phyloP scores from a whole-genome alignment of 257 asterid genomes.

The Leonotis leonurus region DNA sequence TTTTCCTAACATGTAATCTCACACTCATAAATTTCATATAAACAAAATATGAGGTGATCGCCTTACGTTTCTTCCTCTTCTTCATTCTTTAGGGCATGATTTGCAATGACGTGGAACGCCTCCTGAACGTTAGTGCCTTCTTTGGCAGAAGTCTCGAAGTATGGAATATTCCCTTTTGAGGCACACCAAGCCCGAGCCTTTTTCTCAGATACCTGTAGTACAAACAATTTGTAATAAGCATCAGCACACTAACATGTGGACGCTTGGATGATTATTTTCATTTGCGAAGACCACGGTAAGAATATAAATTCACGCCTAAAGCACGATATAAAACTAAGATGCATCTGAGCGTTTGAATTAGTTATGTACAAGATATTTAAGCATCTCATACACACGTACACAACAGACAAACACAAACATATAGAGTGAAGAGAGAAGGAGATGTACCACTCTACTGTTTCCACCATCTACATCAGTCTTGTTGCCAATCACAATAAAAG shows the following conservation, averaged over 20 bases:
- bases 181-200: slow-evolving; percentile 99
- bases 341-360: too few relatives aligned
- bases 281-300: too few relatives aligned
- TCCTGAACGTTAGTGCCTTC: slow-evolving; percentile 91
- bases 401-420: neutral
- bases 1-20: neutral
- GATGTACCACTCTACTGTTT: slow-evolving; percentile 80
- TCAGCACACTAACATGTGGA: neutral
- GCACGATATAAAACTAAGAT: too few relatives aligned
- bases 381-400: too few relatives aligned
- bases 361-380: too few relatives aligned
- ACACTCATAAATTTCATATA: too few relatives aligned
- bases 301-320: too few relatives aligned
- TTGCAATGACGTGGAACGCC: slow-evolving; percentile 93
- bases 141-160: slow-evolving; percentile 97
- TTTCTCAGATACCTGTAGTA: slow-evolving; percentile 84
- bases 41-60: neutral
- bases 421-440: neutral
- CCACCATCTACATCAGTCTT: slow-evolving; percentile 96
- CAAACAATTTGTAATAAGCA: neutral
- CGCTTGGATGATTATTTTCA: neutral
- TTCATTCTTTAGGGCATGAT: slow-evolving; percentile 80
- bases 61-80: slow-evolving; percentile 97
- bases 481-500: slow-evolving; percentile 97
- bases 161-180: slow-evolving; percentile 91